These are phyloP conservation scores for Lentinus tigrinus DNA, from an alignment of 768 basidiomycete species.

Conservation along the genomic window DNA sequence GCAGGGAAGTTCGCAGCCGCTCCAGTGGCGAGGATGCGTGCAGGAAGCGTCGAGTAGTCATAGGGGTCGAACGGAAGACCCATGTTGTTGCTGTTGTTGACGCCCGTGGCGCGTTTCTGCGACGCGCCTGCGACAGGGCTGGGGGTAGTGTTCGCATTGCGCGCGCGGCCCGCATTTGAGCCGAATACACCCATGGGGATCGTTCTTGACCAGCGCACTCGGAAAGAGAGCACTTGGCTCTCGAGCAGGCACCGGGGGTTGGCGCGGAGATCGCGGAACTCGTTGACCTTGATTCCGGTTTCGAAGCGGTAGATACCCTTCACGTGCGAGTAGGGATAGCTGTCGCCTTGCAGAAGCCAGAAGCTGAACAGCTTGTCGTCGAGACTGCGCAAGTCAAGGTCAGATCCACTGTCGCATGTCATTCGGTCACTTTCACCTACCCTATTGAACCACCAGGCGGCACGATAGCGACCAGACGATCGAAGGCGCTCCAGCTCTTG, in stretches of 20 bases:
- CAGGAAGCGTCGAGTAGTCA: slow-evolving; percentile 63
- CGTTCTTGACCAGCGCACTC: slow-evolving; percentile 79
- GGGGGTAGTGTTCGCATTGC: slow-evolving; percentile 26
- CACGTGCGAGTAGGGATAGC: slow-evolving; percentile 71
- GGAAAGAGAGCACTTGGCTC: slow-evolving; percentile 77
- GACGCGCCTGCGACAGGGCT: slow-evolving; percentile 19
- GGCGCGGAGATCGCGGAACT: slow-evolving; percentile 85
- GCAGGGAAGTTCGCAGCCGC: slow-evolving; percentile 85
- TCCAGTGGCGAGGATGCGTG: slow-evolving; percentile 68
- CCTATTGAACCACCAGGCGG: slow-evolving; percentile 91
- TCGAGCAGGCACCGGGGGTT: slow-evolving; percentile 87
- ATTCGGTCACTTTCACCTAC: slow-evolving; percentile 38
- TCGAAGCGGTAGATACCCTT: slow-evolving; percentile 89
- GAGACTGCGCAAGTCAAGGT: slow-evolving; percentile 44
- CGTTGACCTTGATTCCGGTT: slow-evolving; percentile 82
- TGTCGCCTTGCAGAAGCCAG: slow-evolving; percentile 82
- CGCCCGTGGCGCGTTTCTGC: slow-evolving; percentile 16
- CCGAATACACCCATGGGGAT: slow-evolving; percentile 67
- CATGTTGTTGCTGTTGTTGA: slow-evolving; percentile 41
- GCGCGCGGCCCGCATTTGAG: slow-evolving; percentile 32
- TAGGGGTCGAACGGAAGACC: slow-evolving; percentile 81
- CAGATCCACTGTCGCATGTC: background rate
- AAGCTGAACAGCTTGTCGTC: slow-evolving; percentile 92
- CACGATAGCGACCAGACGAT: slow-evolving; percentile 83
- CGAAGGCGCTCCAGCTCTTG: slow-evolving; percentile 91